Conservation (phyloP, 2,329 filamentous ascomycete genomes). For the Apiospora aurea region DNA sequence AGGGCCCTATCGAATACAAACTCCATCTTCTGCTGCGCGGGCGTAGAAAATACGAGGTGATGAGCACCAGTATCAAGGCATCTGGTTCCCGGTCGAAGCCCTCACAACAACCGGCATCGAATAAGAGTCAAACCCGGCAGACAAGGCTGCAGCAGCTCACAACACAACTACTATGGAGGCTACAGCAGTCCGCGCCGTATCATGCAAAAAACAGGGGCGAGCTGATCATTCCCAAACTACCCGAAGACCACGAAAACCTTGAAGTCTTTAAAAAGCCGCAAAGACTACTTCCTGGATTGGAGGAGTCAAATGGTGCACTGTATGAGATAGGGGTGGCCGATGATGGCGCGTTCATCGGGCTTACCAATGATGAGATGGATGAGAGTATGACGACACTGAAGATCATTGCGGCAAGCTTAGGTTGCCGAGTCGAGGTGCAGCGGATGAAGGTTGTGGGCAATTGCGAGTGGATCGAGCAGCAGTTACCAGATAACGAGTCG, state of each 20-base stretch:
- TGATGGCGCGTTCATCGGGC: slow-evolving; percentile 87
- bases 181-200: slow-evolving; percentile 93
- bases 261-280: slow-evolving; percentile 55
- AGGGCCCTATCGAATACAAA: slow-evolving; percentile 96
- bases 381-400: slow-evolving; percentile 86
- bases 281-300: slow-evolving; percentile 77
- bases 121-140: slow-evolving; percentile 76
- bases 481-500: slow-evolving; percentile 41
- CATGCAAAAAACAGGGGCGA: slow-evolving; percentile 82
- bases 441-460: slow-evolving; percentile 85
- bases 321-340: slow-evolving; percentile 98
- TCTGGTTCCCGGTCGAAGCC: slow-evolving; percentile 41
- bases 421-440: slow-evolving; percentile 82
- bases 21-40: slow-evolving; percentile 85
- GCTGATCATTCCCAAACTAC: slow-evolving; percentile 76
- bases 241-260: slow-evolving; percentile 64
- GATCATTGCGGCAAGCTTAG: slow-evolving; percentile 91
- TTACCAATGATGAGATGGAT: slow-evolving; percentile 89
- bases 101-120: slow-evolving; percentile 32
- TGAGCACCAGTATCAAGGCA: slow-evolving; percentile 63
- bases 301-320: slow-evolving; percentile 90
- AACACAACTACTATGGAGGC: slow-evolving; percentile 91
- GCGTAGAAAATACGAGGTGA: slow-evolving; percentile 74
- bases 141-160: slow-evolving; percentile 89
- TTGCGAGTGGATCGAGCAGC: slow-evolving; percentile 73